These are phyloP conservation scores for Colletotrichum sp. DNA, from an alignment of 2,329 filamentous ascomycete species.

Conservation along the genomic window DNA sequence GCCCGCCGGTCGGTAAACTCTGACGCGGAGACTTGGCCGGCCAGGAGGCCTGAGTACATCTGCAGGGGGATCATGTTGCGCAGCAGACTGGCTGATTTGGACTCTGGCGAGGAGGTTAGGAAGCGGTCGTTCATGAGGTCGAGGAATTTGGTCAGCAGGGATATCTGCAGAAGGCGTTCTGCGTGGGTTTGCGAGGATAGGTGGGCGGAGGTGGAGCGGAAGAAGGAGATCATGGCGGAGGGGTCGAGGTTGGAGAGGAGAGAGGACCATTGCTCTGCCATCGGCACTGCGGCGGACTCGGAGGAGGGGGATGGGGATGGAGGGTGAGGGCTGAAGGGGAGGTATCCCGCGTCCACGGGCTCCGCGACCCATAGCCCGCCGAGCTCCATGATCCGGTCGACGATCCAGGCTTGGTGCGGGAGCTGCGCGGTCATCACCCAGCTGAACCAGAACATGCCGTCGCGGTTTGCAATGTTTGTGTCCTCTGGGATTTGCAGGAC, in stretches of 20 bases:
- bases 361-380: not conserved
- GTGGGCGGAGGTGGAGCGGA: not conserved
- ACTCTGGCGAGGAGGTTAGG: not conserved
- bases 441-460: not conserved
- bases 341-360: not conserved
- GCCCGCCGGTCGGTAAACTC: not conserved
- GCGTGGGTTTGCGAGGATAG: not conserved
- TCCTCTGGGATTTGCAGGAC: not conserved
- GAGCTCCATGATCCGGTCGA: not conserved
- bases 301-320: not conserved
- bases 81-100: not conserved
- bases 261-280: not conserved
- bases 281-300: not conserved
- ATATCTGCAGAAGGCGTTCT: not conserved
- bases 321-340: not conserved
- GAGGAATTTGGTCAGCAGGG: not conserved
- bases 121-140: not conserved
- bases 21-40: not conserved
- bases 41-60: not conserved
- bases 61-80: not conserved
- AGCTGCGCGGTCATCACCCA: not conserved
- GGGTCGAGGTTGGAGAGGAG: not conserved
- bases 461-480: rapidly evolving
- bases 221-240: not conserved
- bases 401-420: not conserved